A percentile compares a stretch with the other conserved stretches of the same genome.
Conservation (phyloP, 495 filamentous ascomycete genomes). For the Stereocaulon alpinum region DNA sequence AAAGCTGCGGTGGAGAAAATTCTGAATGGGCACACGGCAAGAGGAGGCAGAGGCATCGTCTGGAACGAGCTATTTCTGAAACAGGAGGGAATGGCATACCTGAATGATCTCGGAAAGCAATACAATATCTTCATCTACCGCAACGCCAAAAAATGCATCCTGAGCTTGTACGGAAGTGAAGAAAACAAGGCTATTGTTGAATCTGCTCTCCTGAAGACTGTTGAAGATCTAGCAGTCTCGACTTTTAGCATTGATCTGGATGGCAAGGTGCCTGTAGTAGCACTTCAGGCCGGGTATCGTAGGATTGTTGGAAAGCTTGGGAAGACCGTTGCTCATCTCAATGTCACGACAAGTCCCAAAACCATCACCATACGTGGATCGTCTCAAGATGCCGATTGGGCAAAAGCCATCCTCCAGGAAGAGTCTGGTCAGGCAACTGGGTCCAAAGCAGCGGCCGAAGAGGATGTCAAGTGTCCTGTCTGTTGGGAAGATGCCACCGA, state of each 20-base stretch:
- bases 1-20: constrained; percentile 17
- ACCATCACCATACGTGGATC: constrained; percentile 14
- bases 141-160: constrained; percentile 5
- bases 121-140: constrained; percentile 13
- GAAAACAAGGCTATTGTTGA: constrained; percentile 8
- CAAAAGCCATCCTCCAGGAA: not conserved
- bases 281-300: constrained; percentile 3
- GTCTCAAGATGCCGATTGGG: constrained; percentile 4
- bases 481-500: constrained; percentile 26
- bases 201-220: constrained; percentile 3
- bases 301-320: constrained; percentile 17
- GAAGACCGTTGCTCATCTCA: constrained; percentile 7
- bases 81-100: constrained; percentile 10
- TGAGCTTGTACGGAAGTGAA: constrained; percentile 10
- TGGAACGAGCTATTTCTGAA: constrained; percentile 16
- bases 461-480: constrained; percentile 22
- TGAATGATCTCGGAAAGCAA: constrained; percentile 8
- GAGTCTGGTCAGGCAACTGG: not conserved
- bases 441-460: not conserved
- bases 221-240: constrained; percentile 9
- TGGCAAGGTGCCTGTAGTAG: not conserved
- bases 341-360: constrained; percentile 15
- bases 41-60: constrained; percentile 9
- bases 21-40: constrained; percentile 14
- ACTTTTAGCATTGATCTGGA: constrained; percentile 9